phyloP scores from a whole-genome alignment of 495 filamentous ascomycete genomes.

The Penicillium coffeae region DNA sequence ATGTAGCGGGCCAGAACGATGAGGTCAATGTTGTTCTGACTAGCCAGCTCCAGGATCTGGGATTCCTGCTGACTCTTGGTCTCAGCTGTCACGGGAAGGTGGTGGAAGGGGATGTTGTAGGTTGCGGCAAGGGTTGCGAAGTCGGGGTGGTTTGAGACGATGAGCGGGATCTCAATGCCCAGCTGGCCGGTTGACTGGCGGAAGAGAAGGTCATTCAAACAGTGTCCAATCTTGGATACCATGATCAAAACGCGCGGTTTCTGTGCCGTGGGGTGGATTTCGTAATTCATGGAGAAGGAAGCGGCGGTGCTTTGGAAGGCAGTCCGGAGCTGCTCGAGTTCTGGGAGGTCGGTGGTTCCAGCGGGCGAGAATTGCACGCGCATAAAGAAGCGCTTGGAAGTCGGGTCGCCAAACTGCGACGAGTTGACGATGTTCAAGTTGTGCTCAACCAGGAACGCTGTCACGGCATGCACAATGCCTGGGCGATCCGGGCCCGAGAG shows the following conservation, averaged over 20 bases:
- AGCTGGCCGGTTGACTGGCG: constrained; percentile 56
- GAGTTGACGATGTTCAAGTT: constrained; percentile 70
- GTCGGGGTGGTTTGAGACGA: constrained; percentile 70
- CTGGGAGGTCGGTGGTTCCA: constrained; percentile 24
- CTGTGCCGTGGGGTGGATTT: constrained; percentile 55
- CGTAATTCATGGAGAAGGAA: constrained; percentile 57
- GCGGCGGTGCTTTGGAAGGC: constrained; percentile 53
- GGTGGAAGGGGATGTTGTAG: constrained; percentile 69
- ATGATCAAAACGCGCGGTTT: constrained; percentile 73
- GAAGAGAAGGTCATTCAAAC: constrained; percentile 76
- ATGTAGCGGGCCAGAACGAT: constrained; percentile 78
- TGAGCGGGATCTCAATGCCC: constrained; percentile 62
- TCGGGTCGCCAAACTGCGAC: constrained; percentile 67
- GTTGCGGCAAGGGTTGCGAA: constrained; percentile 61
- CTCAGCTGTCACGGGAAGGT: constrained; percentile 65
- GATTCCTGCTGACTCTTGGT: constrained; percentile 66
- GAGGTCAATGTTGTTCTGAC: constrained; percentile 61
- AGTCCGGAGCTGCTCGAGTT: constrained; percentile 39
- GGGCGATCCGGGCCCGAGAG: constrained; percentile 71
- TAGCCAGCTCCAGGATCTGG: constrained; percentile 60
- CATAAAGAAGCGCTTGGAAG: constrained; percentile 71
- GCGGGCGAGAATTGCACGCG: constrained; percentile 63
- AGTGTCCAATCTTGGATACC: constrained; percentile 79
- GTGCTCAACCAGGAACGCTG: constrained; percentile 61
- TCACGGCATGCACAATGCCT: constrained; percentile 74